Evolutionary conservation across 1,284 basidiomycete genomes (phyloP), one percentile per base, ranked within the genome.

Genomic region (Anthracocystis panici-leucophaei): DNA sequence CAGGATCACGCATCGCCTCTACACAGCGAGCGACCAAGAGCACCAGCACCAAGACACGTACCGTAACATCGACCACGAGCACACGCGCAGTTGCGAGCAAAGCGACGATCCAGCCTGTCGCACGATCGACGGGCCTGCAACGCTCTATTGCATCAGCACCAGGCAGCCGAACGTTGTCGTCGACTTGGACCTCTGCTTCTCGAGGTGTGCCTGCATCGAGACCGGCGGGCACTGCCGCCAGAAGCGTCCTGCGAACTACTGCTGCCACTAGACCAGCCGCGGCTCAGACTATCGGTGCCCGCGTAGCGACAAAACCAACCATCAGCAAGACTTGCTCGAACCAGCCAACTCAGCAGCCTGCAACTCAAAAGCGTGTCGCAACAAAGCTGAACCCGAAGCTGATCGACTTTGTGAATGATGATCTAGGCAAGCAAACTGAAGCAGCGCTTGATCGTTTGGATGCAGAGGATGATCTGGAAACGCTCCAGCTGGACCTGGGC

Each of bases 341-440:
- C 10, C 41, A 25, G 18, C 1, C 50, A 18, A 27, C 38, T 14
- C 45, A 20, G 33, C 57, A 46, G 35, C 27, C 31, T 10, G 10
- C 18, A 9, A 29, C 33, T 29, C 57, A 14, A 3, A 58, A 58
- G 51, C 46, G 46, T n/a, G 33, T 41, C 6, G 35, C 41, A 11
- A 68, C 57, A n/a, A 33, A n/a, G 23, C 42, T 75, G 33, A 70
- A 75, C 29, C 66, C 67, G 9, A 60, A 66, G 51, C 54, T 75
- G 29, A 52, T 66, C 18, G 73, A 75, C 44, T 70, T 75, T 57
- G 64, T 62, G 1, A 50, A 75, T 18, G 73, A 75, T 27, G 73
- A 75, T 4, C 63, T 75, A 1, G 73, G 73, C 63, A 59, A 57
- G 53, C 64, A 67, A 6, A 67, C 70, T 3, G 64, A 57, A 18